Conservation (phyloP, 1,284 basidiomycete genomes). For the Ustilago curta region DNA sequence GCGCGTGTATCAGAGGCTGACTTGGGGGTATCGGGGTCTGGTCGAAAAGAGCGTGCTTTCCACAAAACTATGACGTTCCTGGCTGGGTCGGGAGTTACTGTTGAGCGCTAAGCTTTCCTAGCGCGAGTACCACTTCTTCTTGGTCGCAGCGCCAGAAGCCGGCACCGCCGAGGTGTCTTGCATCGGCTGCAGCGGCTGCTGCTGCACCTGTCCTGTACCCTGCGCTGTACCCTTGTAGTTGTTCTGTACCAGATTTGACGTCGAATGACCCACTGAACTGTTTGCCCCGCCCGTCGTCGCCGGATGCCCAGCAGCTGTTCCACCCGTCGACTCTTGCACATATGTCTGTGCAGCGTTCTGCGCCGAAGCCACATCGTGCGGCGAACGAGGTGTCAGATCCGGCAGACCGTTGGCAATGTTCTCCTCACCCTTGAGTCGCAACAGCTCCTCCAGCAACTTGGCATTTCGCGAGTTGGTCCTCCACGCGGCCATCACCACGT, state of each 20-base stretch:
- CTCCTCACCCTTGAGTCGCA: constrained; percentile 57
- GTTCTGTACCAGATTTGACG: constrained; percentile 28
- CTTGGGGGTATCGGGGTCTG: constrained; percentile 15
- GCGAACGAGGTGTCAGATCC: constrained; percentile 46
- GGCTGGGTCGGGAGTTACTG: not conserved
- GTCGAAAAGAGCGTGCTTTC: not conserved
- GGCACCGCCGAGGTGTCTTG: constrained; percentile 16
- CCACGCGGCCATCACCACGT: constrained; percentile 79
- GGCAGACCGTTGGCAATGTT: constrained; percentile 55
- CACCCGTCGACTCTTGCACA: constrained; percentile 11
- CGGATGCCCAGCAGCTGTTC: not conserved
- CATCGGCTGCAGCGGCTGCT: constrained; percentile 20
- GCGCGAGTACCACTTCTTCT: constrained; percentile 30
- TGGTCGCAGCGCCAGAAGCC: constrained; percentile 13
- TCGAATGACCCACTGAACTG: constrained; percentile 21
- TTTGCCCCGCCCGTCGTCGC: not conserved
- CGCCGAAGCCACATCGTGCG: constrained; percentile 26
- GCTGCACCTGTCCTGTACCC: not conserved
- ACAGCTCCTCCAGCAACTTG: constrained; percentile 61
- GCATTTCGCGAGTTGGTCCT: constrained; percentile 93
- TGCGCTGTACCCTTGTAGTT: constrained; percentile 16
- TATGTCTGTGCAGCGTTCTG: constrained; percentile 31
- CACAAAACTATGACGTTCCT: not conserved
- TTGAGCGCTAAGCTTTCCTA: not conserved
- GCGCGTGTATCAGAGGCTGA: not conserved